Percentiles rank a stretch among this genome's conserved stretches.
phyloP scores from a whole-genome alignment of 352 stramenopile species.

The Phytophthora pluvialis region DNA sequence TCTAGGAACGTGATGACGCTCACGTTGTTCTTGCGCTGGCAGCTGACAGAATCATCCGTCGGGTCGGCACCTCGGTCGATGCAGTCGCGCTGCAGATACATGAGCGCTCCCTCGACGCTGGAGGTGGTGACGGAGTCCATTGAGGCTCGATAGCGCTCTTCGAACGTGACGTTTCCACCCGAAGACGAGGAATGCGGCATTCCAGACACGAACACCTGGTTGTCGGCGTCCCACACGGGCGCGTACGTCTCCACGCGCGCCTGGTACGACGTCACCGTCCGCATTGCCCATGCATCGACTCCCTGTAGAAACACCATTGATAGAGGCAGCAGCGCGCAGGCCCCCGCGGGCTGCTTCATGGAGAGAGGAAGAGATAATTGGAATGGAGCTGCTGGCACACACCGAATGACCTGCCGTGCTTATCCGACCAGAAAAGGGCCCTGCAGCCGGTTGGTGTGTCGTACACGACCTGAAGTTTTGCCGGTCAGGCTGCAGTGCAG shows the following conservation, averaged over 20 bases:
- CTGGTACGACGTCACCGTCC: slow-evolving; percentile 56
- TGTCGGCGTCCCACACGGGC: slow-evolving; percentile 54
- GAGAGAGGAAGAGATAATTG: neutral
- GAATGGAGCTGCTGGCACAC: slow-evolving; percentile 8
- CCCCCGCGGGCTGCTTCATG: neutral
- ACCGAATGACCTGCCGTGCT: slow-evolving; percentile 12
- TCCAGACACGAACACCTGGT: slow-evolving; percentile 57
- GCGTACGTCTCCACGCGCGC: slow-evolving; percentile 61
- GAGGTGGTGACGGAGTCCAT: slow-evolving; percentile 77
- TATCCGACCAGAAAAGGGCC: slow-evolving; percentile 6
- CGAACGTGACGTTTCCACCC: slow-evolving; percentile 37
- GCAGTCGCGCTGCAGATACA: slow-evolving; percentile 77
- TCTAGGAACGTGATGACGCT: slow-evolving; percentile 71
- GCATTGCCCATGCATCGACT: slow-evolving; percentile 50
- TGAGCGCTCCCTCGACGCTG: slow-evolving; percentile 69
- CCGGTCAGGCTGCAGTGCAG: neutral
- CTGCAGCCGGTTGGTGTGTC: neutral
- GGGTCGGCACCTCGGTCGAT: slow-evolving; percentile 59
- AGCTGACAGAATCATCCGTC: slow-evolving; percentile 25
- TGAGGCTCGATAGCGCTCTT: slow-evolving; percentile 51
- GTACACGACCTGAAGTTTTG: slow-evolving; percentile 12
- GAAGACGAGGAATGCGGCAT: slow-evolving; percentile 21
- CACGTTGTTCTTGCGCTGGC: slow-evolving; percentile 63
- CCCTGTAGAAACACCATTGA: neutral
- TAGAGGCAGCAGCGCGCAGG: slow-evolving; percentile 4